Percentiles rank a stretch among this genome's conserved stretches.
phyloP scores from a whole-genome alignment of 1,284 basidiomycete genomes.

The Dichomitus squalens region DNA sequence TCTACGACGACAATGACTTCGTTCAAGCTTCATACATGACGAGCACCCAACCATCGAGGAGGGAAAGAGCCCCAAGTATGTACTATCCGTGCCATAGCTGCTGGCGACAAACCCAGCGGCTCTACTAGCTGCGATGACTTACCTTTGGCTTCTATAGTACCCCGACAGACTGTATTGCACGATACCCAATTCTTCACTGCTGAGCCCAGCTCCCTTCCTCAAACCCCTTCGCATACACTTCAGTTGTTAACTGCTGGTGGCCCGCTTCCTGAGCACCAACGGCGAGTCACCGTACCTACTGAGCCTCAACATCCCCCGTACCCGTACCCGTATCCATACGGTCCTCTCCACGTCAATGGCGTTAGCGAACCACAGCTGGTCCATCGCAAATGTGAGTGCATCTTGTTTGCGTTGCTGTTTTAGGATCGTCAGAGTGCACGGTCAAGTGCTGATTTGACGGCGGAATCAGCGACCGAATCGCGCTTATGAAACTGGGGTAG shows the following conservation, averaged over 20 bases:
- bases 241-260: background rate
- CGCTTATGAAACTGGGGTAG: no score
- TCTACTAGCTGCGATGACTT: no score
- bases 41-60: background rate
- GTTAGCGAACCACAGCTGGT: background rate
- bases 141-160: background rate
- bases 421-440: no score
- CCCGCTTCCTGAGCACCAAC: background rate
- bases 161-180: slow-evolving; percentile 3
- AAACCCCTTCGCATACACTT: background rate
- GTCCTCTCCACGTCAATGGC: background rate
- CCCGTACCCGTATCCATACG: background rate
- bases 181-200: slow-evolving; percentile 8
- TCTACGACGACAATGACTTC: no score
- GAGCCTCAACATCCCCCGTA: background rate
- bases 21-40: no score
- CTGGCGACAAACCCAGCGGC: no score
- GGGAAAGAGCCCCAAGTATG: slow-evolving; percentile 1
- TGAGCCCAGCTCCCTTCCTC: slow-evolving; percentile 2
- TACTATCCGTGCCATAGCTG: background rate
- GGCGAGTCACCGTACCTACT: background rate
- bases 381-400: slow-evolving; percentile 1
- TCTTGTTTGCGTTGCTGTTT: no score
- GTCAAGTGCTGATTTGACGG: no score
- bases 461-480: no score